These are phyloP conservation scores for Fulvia fulva DNA, from an alignment of 2,329 filamentous ascomycete species.

Conservation along the genomic window DNA sequence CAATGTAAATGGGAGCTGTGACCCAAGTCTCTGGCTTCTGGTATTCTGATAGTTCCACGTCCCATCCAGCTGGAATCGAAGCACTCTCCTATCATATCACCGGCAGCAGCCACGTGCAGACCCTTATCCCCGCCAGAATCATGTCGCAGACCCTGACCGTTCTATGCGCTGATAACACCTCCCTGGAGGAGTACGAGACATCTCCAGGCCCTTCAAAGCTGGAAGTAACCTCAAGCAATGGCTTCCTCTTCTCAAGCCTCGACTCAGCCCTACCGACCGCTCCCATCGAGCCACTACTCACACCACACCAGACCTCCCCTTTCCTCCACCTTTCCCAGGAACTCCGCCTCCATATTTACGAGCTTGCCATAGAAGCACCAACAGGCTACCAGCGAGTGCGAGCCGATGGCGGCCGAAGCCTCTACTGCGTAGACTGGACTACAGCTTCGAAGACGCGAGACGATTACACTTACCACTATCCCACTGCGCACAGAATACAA, in stretches of 20 bases:
- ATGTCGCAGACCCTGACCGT: no score
- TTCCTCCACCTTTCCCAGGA: slow-evolving; percentile 9
- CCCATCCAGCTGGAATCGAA: neutral
- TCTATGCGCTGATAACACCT: neutral
- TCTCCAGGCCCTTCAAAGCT: neutral
- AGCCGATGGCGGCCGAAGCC: neutral
- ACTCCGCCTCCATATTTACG: slow-evolving; percentile 17
- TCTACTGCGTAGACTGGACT: slow-evolving; percentile 1
- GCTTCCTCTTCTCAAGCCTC: neutral
- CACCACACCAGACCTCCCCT: neutral
- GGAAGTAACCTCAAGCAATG: neutral
- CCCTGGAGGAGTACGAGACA: neutral
- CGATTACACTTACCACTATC: neutral
- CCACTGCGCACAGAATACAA: neutral
- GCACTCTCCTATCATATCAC: neutral
- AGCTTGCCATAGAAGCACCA: neutral
- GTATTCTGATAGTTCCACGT: neutral
- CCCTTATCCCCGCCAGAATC: no score
- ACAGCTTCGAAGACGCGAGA: neutral
- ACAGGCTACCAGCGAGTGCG: neutral
- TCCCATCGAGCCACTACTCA: no score
- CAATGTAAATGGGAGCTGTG: neutral
- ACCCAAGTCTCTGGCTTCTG: neutral
- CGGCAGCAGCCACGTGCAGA: neutral
- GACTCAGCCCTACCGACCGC: neutral